These are phyloP conservation scores for Pichia sp. DNA, from an alignment of 1,139 yeast genomes.

Conservation along the genomic window DNA sequence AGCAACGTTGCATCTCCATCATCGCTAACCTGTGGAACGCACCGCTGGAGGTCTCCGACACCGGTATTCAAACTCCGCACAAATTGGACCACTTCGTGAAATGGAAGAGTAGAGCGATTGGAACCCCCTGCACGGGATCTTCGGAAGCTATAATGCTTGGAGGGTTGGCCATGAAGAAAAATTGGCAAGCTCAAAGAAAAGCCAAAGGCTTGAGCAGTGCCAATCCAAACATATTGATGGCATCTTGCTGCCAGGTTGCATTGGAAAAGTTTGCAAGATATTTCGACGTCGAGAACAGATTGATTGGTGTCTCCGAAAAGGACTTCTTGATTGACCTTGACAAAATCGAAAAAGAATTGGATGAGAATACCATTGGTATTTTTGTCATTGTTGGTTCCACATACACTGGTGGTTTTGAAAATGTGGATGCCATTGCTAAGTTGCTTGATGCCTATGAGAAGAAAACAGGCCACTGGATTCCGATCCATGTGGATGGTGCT, in stretches of 20 bases:
- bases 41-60: conserved; percentile 36
- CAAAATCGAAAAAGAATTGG: conserved; percentile 59
- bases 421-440: conserved; percentile 56
- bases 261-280: conserved; percentile 90
- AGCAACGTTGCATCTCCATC: conserved; percentile 77
- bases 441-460: conserved; percentile 64
- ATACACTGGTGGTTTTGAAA: conserved; percentile 88
- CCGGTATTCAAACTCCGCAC: conserved; percentile 18
- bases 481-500: conserved; percentile 93
- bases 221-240: conserved; percentile 86
- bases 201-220: conserved; percentile 55
- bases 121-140: conserved; percentile 92
- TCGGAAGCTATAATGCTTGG: conserved; percentile 93
- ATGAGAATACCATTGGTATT: conserved; percentile 90
- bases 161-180: conserved; percentile 85
- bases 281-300: conserved; percentile 83
- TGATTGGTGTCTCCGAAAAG: conserved; percentile 60
- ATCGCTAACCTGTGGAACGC: conserved; percentile 81
- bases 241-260: conserved; percentile 93
- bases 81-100: conserved; percentile 8
- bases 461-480: conserved; percentile 63
- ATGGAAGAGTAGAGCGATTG: conserved; percentile 49
- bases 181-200: conserved; percentile 70
- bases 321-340: conserved; percentile 62
- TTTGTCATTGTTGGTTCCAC: conserved; percentile 89